Percentiles rank a stretch among this genome's conserved stretches.
Evolutionary conservation across 1,284 basidiomycete genomes (phyloP).

Genomic region (Apiotrichum gamsii): DNA sequence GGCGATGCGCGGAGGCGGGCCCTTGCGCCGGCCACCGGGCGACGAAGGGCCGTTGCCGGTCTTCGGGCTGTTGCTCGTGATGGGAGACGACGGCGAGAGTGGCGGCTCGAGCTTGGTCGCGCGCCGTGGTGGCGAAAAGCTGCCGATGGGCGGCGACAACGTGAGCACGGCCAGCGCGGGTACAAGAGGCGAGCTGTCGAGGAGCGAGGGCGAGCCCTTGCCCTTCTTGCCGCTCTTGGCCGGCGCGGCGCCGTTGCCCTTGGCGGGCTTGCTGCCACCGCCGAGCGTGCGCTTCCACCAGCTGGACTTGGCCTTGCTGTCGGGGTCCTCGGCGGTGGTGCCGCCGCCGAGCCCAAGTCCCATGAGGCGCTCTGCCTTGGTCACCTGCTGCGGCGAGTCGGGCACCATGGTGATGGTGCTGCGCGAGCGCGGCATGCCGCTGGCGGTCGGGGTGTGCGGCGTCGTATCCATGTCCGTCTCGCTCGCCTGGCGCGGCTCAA

Average conservation of each 20-base stretch:
- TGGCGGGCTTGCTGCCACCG: constrained; percentile 2
- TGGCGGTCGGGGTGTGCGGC: constrained; percentile 20
- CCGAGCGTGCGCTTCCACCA: constrained; percentile 20
- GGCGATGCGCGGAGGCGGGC: constrained; percentile 31
- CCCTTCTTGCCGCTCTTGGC: constrained; percentile 2
- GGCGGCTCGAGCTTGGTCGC: constrained; percentile 5
- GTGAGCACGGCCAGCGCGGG: neutral
- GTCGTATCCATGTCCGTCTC: constrained; percentile 8
- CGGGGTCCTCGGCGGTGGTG: constrained; percentile 10
- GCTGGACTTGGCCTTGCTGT: constrained; percentile 8
- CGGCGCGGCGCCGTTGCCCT: constrained; percentile 4
- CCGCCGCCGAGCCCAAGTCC: constrained; percentile 28
- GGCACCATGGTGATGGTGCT: constrained; percentile 49
- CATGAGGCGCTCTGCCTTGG: constrained; percentile 39
- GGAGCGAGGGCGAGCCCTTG: neutral
- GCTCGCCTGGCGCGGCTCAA: constrained; percentile 32
- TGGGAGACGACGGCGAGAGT: constrained; percentile 6
- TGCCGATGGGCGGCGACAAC: neutral
- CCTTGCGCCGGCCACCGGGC: constrained; percentile 18
- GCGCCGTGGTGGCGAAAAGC: neutral
- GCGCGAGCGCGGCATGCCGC: constrained; percentile 29
- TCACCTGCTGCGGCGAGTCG: constrained; percentile 27
- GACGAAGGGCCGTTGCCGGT: neutral
- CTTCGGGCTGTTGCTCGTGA: neutral
- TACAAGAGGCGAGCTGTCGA: constrained; percentile 2